Evolutionary conservation across 2,329 filamentous ascomycete species (phyloP).

Genomic region (Orbilia quercus): DNA sequence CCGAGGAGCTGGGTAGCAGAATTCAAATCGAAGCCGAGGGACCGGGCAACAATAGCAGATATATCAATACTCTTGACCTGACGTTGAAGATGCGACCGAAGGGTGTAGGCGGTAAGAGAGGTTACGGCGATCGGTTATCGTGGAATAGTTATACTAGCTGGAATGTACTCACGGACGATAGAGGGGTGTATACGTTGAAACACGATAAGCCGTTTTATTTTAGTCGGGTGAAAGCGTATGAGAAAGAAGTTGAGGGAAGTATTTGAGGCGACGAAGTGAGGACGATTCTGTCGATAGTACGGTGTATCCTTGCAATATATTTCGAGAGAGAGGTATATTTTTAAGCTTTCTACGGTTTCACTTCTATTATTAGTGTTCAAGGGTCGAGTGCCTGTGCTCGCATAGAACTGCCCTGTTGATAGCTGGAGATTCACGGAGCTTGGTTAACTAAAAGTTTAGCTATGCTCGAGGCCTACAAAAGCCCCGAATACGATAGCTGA

Average conservation of each 20-base stretch:
- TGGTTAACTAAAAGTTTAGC: too few relatives aligned
- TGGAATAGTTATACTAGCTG: conserved; percentile 95
- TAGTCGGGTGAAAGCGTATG: conserved; percentile 74
- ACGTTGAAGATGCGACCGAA: conserved; percentile 68
- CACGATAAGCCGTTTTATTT: conserved; percentile 76
- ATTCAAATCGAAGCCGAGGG: conserved; percentile 90
- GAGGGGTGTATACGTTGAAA: conserved; percentile 79
- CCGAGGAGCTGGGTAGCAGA: conserved; percentile 63
- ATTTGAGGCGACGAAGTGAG: neutral
- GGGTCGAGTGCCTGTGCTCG: too few relatives aligned
- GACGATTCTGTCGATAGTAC: neutral
- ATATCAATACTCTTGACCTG: conserved; percentile 85
- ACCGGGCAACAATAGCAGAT: conserved; percentile 69
- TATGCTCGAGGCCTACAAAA: neutral
- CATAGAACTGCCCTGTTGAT: too few relatives aligned
- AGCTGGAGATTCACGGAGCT: too few relatives aligned
- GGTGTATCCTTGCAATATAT: too few relatives aligned
- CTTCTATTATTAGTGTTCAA: too few relatives aligned
- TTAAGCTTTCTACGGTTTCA: too few relatives aligned
- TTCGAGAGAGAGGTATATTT: too few relatives aligned
- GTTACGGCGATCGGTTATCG: conserved; percentile 80
- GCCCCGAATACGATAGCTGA: neutral
- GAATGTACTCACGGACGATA: conserved; percentile 88
- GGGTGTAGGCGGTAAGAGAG: conserved; percentile 68
- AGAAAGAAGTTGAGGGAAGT: conserved; percentile 62